These are phyloP conservation scores for Ceratorhiza oryzae-sativae DNA, from an alignment of 1,284 basidiomycete genomes.

Conservation along the genomic window DNA sequence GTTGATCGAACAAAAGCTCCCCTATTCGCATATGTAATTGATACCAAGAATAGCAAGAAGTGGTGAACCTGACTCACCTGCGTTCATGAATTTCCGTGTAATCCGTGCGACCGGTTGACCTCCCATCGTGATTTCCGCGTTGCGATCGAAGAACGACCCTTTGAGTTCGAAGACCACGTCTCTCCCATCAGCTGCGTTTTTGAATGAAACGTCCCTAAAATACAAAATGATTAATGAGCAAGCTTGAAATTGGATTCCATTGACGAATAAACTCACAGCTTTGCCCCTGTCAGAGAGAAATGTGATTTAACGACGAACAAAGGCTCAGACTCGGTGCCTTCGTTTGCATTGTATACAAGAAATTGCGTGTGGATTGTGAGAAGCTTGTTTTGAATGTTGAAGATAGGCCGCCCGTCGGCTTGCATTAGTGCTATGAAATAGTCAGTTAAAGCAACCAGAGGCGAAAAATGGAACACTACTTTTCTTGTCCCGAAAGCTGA, in stretches of 20 bases:
- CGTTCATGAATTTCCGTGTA: conserved; percentile 32
- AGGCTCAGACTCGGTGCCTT: conserved; percentile 30
- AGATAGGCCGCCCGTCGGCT: conserved; percentile 23
- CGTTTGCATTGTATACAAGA: conserved; percentile 29
- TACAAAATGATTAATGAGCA: background rate
- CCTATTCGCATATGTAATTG: background rate
- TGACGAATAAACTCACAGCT: background rate
- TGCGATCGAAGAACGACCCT: conserved; percentile 33
- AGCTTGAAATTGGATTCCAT: too few relatives aligned
- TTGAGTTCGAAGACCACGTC: conserved; percentile 5
- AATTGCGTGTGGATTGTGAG: conserved; percentile 25
- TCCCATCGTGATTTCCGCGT: conserved; percentile 31
- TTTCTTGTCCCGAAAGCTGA: conserved; percentile 23
- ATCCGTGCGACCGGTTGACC: conserved; percentile 32
- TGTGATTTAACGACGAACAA: conserved; percentile 30
- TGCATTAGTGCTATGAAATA: conserved; percentile 15
- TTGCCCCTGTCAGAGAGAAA: conserved; percentile 30
- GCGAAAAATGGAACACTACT: background rate
- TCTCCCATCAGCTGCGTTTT: conserved; percentile 19
- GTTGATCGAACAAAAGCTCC: conserved; percentile 25
- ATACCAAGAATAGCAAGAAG: too few relatives aligned
- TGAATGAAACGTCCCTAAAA: conserved; percentile 17
- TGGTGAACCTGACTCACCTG: background rate
- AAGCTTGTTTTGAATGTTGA: conserved; percentile 37
- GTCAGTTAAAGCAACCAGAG: background rate